Percentiles rank a stretch among this genome's conserved stretches.
Evolutionary conservation across 2,329 filamentous ascomycete genomes (phyloP).

Genomic region (Beauveria varroae): DNA sequence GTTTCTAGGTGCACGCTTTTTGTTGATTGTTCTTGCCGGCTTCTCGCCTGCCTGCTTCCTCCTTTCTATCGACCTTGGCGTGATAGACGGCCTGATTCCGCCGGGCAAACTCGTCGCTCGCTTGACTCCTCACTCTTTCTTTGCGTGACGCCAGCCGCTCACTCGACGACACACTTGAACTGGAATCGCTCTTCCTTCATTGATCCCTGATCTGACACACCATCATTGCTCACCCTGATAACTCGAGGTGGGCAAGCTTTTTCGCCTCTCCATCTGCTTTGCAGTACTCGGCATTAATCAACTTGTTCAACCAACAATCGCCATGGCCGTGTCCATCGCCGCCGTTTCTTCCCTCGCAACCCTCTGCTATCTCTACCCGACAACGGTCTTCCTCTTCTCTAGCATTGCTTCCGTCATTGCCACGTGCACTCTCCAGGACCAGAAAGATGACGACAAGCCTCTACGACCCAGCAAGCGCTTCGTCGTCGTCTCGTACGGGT

Average conservation of each 20-base stretch:
- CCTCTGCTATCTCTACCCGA: conserved; percentile 54
- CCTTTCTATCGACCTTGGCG: too few relatives aligned
- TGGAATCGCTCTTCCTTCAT: not conserved
- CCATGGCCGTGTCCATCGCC: conserved; percentile 17
- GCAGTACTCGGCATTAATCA: not conserved
- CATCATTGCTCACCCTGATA: not conserved
- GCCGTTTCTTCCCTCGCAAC: conserved; percentile 27
- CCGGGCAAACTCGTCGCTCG: not conserved
- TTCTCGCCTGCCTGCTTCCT: not conserved
- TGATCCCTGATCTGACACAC: not conserved
- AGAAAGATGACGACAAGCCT: conserved; percentile 14
- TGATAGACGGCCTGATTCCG: not conserved
- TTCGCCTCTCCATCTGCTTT: not conserved
- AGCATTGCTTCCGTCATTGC: conserved; percentile 41
- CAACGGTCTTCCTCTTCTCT: conserved; percentile 50
- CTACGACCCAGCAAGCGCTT: conserved; percentile 16
- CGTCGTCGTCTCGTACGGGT: conserved; percentile 35
- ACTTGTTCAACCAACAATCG: not conserved
- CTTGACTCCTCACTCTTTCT: conserved; percentile 4
- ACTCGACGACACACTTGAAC: not conserved
- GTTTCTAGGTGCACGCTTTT: not conserved
- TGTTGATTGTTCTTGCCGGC: conserved; percentile 2
- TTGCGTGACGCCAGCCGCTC: not conserved
- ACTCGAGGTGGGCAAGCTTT: not conserved
- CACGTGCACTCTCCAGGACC: conserved; percentile 46